Evolutionary conservation across 1,284 basidiomycete species (phyloP), one percentile per base, ranked within the genome.

Genomic region (Ustilago loliicola): DNA sequence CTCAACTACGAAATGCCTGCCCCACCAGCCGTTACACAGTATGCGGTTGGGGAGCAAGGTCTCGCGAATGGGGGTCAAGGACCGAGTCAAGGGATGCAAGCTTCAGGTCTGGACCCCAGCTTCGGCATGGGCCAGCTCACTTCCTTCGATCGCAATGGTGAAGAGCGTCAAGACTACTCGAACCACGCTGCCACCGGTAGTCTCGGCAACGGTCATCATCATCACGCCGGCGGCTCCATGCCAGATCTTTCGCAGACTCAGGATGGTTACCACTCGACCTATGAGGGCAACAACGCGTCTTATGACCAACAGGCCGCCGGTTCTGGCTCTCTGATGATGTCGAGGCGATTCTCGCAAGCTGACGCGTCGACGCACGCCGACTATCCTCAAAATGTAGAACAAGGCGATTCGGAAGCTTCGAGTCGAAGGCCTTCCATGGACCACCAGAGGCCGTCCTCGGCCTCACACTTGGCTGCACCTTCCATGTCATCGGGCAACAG

Each of bases 281-380:
- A 45, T n/a, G 53, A 47, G 19, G 51, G 51, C 6, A 5, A 54
- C 40, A 21, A 34, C 1, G 48, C 55, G 0, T 30, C 56, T 1
- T 15, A 45, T 19, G 38, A 53, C 23, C n/a, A 51, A 23, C 34
- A 15, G 4, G 21, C 52, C 0, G 38, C 15, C 27, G 23, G 30
- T 17, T 61, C 59, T 25, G 21, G 51, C 36, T 56, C 60, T 13
- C 36, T 62, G 15, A 36, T 58, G 29, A 15, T 48, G 21, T 68
- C 66, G 21, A 34, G 66, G 17, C 66, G 66, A 23, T 58, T 68
- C 42, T 68, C 66, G 2, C 58, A 51, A 42, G 23, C 51, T 27
- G 65, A 56, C 9, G 36, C 34, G 11, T 25, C 52, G 0, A 36
- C 15, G 2, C 58, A 42, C 13, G 30, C 1, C 27, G 58, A 55